Evolutionary conservation across 73 alveolate species (phyloP).

Genomic region (Breviolum minutum): DNA sequence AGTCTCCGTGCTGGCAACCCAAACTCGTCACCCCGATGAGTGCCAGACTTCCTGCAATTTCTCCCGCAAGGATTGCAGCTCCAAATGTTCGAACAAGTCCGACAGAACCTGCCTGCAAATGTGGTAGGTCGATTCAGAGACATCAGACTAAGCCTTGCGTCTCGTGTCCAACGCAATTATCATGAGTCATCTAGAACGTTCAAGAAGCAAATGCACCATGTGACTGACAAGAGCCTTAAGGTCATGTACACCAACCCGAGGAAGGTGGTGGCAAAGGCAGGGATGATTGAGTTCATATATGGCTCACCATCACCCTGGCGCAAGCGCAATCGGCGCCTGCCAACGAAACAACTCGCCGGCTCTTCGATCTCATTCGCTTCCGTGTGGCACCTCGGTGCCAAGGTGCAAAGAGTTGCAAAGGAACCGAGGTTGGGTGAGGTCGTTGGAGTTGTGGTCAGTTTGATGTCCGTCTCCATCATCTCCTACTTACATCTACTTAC

Average conservation of each 20-base stretch:
- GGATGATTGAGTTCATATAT: not conserved
- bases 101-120: constrained; percentile 15
- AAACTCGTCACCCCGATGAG: not conserved
- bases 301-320: no score
- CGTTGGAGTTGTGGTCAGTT: no score
- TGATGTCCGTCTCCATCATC: no score
- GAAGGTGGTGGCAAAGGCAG: constrained; percentile 36
- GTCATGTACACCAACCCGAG: constrained; percentile 29
- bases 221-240: not conserved
- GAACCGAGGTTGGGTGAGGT: no score
- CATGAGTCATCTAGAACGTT: not conserved
- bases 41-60: not conserved
- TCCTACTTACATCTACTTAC: no score
- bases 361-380: no score
- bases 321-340: no score
- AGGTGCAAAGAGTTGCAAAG: no score
- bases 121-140: not conserved
- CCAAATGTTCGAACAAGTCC: not conserved
- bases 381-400: no score
- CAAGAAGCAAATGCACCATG: not conserved
- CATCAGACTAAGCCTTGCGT: not conserved
- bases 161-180: not conserved
- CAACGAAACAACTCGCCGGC: no score
- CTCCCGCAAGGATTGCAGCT: constrained; percentile 21
- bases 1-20: not conserved